phyloP scores from a whole-genome alignment of 208 protist genomes.

The Phytomonas sp. region DNA sequence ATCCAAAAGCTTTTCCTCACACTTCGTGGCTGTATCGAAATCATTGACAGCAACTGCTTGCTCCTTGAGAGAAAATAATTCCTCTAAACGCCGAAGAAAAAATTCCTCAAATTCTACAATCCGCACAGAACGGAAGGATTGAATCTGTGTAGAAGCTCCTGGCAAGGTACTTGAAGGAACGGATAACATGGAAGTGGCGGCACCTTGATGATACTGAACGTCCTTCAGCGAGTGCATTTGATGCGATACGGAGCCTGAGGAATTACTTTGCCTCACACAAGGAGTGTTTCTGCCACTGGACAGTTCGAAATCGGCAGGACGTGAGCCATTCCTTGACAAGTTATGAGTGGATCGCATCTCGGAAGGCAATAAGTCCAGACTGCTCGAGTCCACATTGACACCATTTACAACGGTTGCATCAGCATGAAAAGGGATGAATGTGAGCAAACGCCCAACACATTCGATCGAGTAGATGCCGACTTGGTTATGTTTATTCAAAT shows the following conservation, averaged over 20 bases:
- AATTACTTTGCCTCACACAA: background rate
- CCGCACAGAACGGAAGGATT: conserved; percentile 60
- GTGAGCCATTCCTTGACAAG: background rate
- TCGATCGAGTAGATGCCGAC: conserved; percentile 83
- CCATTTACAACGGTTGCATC: conserved; percentile 13
- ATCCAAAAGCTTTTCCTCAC: conserved; percentile 59
- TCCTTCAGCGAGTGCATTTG: background rate
- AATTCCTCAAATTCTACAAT: conserved; percentile 85
- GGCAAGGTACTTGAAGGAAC: background rate
- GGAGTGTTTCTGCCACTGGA: background rate
- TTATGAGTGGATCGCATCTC: background rate
- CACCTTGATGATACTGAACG: background rate
- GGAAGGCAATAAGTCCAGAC: background rate
- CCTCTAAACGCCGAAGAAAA: conserved; percentile 71
- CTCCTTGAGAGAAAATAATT: conserved; percentile 73
- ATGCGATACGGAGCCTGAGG: background rate
- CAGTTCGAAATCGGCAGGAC: background rate
- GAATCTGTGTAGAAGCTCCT: background rate
- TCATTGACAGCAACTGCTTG: conserved; percentile 63
- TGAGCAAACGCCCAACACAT: conserved; percentile 40
- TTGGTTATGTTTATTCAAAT: conserved; percentile 61
- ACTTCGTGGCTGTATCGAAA: conserved; percentile 48
- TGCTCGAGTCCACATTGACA: conserved; percentile 6
- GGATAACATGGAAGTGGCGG: background rate
- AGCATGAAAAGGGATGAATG: conserved; percentile 16